Percentiles rank a stretch among this genome's conserved stretches.
Evolutionary conservation across 2,329 filamentous ascomycete species (phyloP).

Genomic region (Curvularia hawaiiensis): DNA sequence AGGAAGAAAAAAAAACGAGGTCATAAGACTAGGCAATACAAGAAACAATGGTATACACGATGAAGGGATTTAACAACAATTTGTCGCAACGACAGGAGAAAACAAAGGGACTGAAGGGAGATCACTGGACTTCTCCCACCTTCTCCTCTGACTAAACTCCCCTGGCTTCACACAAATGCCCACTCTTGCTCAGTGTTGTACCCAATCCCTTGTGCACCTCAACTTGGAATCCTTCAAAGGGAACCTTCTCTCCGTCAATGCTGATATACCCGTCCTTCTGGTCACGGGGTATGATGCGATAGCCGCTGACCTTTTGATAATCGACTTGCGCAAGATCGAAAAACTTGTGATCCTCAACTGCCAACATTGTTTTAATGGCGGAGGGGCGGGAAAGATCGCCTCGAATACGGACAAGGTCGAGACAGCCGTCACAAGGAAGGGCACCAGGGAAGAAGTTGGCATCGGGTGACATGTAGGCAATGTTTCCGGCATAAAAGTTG

Average conservation of each 20-base stretch:
- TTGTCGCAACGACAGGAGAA: background rate
- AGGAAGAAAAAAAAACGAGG: background rate
- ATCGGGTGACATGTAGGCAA: constrained; percentile 88
- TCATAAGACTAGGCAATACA: background rate
- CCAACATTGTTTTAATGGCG: constrained; percentile 71
- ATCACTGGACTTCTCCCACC: background rate
- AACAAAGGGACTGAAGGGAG: background rate
- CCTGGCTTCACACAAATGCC: constrained; percentile 69
- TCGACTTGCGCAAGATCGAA: constrained; percentile 79
- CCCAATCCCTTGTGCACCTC: constrained; percentile 85
- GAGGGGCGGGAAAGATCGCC: constrained; percentile 72
- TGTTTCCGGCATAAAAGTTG: constrained; percentile 94
- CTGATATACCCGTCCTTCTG: constrained; percentile 76
- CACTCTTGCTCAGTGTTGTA: constrained; percentile 79
- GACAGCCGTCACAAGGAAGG: constrained; percentile 79
- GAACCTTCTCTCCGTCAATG: constrained; percentile 87
- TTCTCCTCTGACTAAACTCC: constrained; percentile 28
- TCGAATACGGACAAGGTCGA: constrained; percentile 83
- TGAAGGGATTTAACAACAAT: background rate
- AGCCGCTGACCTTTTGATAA: constrained; percentile 86
- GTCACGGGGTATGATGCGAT: constrained; percentile 77
- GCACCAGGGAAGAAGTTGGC: constrained; percentile 87
- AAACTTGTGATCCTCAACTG: constrained; percentile 73
- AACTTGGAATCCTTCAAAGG: constrained; percentile 88
- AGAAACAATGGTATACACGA: background rate